These are phyloP conservation scores for Rhizomucor pusillus DNA, from an alignment of 371 early-diverging fungal genomes.

Conservation along the genomic window DNA sequence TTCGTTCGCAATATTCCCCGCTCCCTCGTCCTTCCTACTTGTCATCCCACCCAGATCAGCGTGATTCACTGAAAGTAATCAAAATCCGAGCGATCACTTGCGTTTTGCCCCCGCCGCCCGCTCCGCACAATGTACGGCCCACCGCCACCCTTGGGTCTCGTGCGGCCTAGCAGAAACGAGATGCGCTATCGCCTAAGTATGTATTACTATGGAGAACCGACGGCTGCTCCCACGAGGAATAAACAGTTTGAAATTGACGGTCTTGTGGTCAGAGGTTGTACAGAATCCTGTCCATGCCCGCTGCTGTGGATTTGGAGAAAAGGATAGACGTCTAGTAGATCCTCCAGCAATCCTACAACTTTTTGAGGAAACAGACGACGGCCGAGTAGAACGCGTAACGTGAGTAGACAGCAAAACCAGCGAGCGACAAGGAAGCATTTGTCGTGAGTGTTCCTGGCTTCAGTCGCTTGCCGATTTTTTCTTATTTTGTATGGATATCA, in stretches of 20 bases:
- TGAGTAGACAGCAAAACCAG: background rate
- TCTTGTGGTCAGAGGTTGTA: conserved; percentile 32
- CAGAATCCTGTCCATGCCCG: conserved; percentile 69
- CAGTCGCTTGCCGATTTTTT: background rate
- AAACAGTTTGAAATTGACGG: too few species aligned
- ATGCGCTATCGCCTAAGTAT: conserved; percentile 15
- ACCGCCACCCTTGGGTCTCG: conserved; percentile 7
- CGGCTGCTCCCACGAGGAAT: too few species aligned
- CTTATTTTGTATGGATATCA: background rate
- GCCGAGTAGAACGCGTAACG: conserved; percentile 8
- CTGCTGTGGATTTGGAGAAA: conserved; percentile 72
- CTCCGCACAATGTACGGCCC: conserved; percentile 1
- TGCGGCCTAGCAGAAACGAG: conserved; percentile 11
- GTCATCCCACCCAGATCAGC: too few species aligned
- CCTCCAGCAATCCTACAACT: conserved; percentile 68
- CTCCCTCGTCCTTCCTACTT: too few species aligned
- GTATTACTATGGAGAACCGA: background rate
- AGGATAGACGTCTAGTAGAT: conserved; percentile 68
- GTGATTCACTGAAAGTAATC: too few species aligned
- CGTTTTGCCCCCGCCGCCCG: too few species aligned
- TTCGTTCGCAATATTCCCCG: too few species aligned
- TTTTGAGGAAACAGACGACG: conserved; percentile 18
- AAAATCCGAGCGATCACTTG: too few species aligned
- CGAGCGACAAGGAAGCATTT: background rate
- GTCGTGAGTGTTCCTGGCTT: background rate